Base-by-base conservation (phyloP, 2,329 filamentous ascomycete species). In the Tricladium varicosporioides region DNA sequence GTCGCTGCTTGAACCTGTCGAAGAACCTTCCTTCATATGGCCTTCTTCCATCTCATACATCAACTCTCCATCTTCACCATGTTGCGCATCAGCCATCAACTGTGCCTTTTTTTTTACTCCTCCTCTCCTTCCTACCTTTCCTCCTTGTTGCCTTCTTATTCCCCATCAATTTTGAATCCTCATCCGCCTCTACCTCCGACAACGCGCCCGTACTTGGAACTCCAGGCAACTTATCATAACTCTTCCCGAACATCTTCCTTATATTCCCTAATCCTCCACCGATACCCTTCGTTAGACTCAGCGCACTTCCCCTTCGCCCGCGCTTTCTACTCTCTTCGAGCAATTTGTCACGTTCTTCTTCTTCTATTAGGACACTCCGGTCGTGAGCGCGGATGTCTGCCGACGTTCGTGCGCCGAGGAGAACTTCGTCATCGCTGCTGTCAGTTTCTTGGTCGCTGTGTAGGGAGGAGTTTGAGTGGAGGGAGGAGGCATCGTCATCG, bases 11-110 rank as follows among this genome's bases (percentile, higher is more conserved):
- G 82, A 79, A 36, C 83, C 83, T 0, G 83, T 85, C 5, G 77
- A 78, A 69, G 82, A 89, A 53, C 87, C 86, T 48, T 87, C 85
- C 59, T 80, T 84, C 67, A 88, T 81, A 2, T 80, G 82, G 1
- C 91, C 91, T 69, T 92, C 88, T 72, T 97, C 92, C 88, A 93
- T 91, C 74, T 94, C 89, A 71, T 91, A 92, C 86, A 96, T 90
- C 67, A 95, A 76, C 71, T 86, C 83, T 40, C 87, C 86, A 63
- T 90, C 84, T 69, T 91, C 88, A 54, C 85, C 85, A 59, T 84
- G 72, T 22, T 76, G 76, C 3, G 83, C 83, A 52, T 81, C 75
- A 54, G 78, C 75, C 64, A 79, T 72, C 68, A 82, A 71, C 62
- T 73, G 76, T 60, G 80, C 78, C 74, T 75, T 78, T 72, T 82